phyloP scores from a whole-genome alignment of 176 grass and related monocot genomes.

The Puya raimondii region DNA sequence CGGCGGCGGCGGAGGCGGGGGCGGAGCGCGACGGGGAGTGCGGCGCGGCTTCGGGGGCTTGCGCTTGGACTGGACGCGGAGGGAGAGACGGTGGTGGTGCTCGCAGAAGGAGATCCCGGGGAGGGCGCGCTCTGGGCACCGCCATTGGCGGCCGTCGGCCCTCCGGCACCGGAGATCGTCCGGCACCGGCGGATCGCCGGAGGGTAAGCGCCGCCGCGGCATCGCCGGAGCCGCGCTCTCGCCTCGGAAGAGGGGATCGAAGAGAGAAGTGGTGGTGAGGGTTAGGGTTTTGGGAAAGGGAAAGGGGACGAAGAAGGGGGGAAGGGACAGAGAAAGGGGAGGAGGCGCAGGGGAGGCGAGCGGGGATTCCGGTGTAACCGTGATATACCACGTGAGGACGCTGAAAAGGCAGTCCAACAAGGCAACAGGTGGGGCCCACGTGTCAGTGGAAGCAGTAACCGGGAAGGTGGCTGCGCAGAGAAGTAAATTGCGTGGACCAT shows the following conservation, averaged over 20 bases:
- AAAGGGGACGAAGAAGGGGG: conserved; percentile 7
- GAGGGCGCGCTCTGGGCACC: conserved; percentile 46
- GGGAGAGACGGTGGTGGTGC: conserved; percentile 33
- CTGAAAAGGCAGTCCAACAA: no score
- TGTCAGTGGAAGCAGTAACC: no score
- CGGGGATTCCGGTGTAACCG: no score
- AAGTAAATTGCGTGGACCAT: no score
- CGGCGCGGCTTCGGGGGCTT: conserved; percentile 7
- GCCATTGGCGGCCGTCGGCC: conserved; percentile 90
- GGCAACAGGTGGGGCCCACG: no score
- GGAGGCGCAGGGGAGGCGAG: background rate
- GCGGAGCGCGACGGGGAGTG: background rate
- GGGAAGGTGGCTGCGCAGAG: no score
- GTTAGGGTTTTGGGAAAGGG: conserved; percentile 25
- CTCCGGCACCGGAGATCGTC: conserved; percentile 78
- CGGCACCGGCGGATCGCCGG: conserved; percentile 29
- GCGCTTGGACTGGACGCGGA: conserved; percentile 17
- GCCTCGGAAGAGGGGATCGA: conserved; percentile 19
- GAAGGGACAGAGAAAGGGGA: background rate
- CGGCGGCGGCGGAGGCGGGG: background rate
- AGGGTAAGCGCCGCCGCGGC: conserved; percentile 23
- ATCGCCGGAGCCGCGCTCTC: conserved; percentile 27
- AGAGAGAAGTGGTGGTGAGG: conserved; percentile 27
- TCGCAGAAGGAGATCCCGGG: conserved; percentile 73
- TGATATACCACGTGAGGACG: no score